Evolutionary conservation across 1,139 yeast species (phyloP), one percentile per base, ranked within the genome.

Genomic region (Yamadazyma friedrichii): DNA sequence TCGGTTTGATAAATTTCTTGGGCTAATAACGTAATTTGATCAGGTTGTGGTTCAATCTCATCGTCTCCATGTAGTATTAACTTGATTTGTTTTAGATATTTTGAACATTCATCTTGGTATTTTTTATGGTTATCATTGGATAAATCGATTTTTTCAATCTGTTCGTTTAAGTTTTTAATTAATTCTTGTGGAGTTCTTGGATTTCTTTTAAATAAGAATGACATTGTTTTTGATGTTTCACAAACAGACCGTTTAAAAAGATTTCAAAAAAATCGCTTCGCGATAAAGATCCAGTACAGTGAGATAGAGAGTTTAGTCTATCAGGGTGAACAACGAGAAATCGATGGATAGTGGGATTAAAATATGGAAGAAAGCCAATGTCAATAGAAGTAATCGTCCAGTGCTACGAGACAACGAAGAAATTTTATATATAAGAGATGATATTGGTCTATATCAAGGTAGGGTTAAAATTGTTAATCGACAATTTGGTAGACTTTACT

Each of bases 151-250:
- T 87, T 84, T 29, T 72, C 62, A 13, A 88, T 72, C 53, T 80
- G 88, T 41, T 93, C 98, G 50, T 78, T 79, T 47, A 89, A 71
- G 11, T 82, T 80, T 43, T 88, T 75, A 12, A 88, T 84, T 45
- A 89, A 74, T 56, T 93, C 98, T 29, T 77, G 80, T 1, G 97
- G 95, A 2, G 96, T 83, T 62, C 88, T 88, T n/a, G 95, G 96
- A 58, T 84, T 87, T 57, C 96, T 76, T 52, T 88, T 86, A 74
- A 93, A 91, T 54, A 93, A 70, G 56, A 91, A 91, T 15, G 97
- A 86, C 96, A 91, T 88, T 10, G 31, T 15, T n/a, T 22, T 4
- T n/a, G 35, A 6, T 20, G 17, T 16, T 22, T 17, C 33, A 31
- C 33, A 31, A 31, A 31, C 15, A 13, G 8, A 13, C 10, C 5